Evolutionary conservation across 2,329 filamentous ascomycete genomes (phyloP).

Genomic region (Arthroderma sp.): DNA sequence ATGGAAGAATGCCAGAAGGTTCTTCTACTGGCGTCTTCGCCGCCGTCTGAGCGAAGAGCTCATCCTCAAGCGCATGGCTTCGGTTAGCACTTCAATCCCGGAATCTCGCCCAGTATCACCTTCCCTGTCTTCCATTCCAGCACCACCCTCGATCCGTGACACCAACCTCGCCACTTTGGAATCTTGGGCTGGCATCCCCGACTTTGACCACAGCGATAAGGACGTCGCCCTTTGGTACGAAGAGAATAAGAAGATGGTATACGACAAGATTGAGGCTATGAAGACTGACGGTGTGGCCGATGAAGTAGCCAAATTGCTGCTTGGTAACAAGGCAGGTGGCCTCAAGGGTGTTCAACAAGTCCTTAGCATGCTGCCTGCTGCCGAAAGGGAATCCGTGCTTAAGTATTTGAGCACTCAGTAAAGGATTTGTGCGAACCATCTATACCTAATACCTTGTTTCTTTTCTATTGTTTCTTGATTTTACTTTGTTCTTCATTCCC

Average conservation of each 20-base stretch:
- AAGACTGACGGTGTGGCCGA: conserved; percentile 61
- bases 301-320: conserved; percentile 56
- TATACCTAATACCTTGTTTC: background rate
- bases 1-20: conserved; percentile 82
- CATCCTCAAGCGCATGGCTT: conserved; percentile 76
- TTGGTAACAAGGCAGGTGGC: conserved; percentile 53
- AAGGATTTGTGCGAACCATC: background rate
- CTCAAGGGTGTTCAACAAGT: conserved; percentile 80
- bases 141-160: conserved; percentile 39
- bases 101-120: conserved; percentile 30
- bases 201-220: conserved; percentile 64
- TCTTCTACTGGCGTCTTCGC: conserved; percentile 99
- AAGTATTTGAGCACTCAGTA: conserved; percentile 31
- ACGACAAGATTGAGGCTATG: conserved; percentile 70
- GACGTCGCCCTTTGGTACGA: conserved; percentile 92
- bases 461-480: background rate
- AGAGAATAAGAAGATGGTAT: conserved; percentile 72
- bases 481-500: background rate
- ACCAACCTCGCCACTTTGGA: conserved; percentile 62
- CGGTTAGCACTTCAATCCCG: conserved; percentile 22
- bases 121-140: conserved; percentile 23
- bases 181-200: conserved; percentile 63
- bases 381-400: conserved; percentile 75
- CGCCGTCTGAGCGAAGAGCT: conserved; percentile 95
- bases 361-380: conserved; percentile 71